phyloP scores from a whole-genome alignment of 148 eudicot genomes.

The Arctostaphylos glauca region DNA sequence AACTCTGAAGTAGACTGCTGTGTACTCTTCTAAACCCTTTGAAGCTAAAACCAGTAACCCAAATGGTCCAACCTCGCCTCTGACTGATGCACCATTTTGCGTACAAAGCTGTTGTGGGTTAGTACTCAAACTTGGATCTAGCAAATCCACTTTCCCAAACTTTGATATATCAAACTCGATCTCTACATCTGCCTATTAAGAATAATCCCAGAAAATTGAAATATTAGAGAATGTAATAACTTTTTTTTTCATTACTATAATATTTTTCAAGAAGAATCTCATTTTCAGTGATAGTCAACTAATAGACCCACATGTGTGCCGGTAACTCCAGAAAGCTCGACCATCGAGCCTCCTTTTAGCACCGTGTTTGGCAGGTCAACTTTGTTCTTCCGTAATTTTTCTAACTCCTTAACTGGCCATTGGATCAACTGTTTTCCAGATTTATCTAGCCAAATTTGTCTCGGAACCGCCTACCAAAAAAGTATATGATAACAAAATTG shows the following conservation, averaged over 20 bases:
- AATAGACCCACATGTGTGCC: conserved; percentile 44
- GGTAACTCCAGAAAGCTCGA: conserved; percentile 43
- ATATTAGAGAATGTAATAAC: too few species aligned
- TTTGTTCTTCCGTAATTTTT: conserved; percentile 32
- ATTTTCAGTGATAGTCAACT: not conserved
- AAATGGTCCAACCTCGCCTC: conserved; percentile 68
- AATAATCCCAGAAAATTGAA: not conserved
- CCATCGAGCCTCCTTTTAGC: conserved; percentile 38
- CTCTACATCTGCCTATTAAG: conserved; percentile 56
- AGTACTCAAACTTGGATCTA: conserved; percentile 40
- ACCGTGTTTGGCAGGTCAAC: conserved; percentile 10
- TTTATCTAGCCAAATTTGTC: conserved; percentile 47
- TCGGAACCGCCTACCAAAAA: conserved; percentile 49
- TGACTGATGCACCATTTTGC: conserved; percentile 43
- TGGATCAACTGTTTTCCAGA: conserved; percentile 58
- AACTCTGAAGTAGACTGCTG: conserved; percentile 62
- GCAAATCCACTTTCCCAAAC: conserved; percentile 36
- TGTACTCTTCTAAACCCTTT: conserved; percentile 52
- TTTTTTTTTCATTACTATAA: too few species aligned
- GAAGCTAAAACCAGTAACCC: conserved; percentile 68
- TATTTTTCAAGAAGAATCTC: too few species aligned
- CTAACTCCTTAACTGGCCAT: conserved; percentile 66
- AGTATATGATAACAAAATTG: not conserved
- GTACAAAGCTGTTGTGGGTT: conserved; percentile 54
- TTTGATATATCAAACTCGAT: conserved; percentile 43